Percentiles rank a stretch among this genome's conserved stretches.
Conservation (phyloP, 306 rosid species). For the Trifolium pratense region DNA sequence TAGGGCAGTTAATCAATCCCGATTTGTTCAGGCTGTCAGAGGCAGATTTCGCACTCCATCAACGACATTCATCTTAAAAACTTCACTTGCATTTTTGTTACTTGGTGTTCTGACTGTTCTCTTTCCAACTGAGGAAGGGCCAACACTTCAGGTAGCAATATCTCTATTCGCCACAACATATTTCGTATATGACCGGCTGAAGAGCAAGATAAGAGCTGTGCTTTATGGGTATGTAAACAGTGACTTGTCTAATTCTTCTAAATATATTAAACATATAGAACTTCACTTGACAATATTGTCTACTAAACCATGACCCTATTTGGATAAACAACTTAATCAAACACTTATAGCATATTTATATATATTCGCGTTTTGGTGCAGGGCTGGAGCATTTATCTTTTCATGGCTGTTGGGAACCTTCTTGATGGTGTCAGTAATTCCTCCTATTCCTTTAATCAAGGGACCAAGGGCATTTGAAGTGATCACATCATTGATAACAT, state of each 20-base stretch:
- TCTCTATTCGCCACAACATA: constrained; percentile 84
- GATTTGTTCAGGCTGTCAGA: constrained; percentile 70
- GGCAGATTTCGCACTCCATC: constrained; percentile 85
- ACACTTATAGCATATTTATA: too few relatives aligned
- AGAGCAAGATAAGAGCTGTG: constrained; percentile 72
- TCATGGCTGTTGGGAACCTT: constrained; percentile 98
- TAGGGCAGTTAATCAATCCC: constrained; percentile 79
- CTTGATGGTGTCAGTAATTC: constrained; percentile 96
- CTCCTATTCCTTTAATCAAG: constrained; percentile 72
- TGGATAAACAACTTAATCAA: too few relatives aligned
- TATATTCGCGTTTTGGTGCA: constrained; percentile 53
- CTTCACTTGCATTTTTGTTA: constrained; percentile 65
- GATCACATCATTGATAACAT: constrained; percentile 75
- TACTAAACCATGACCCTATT: not conserved
- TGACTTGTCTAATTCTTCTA: constrained; percentile 28
- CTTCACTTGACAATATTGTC: constrained; percentile 10
- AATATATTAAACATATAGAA: constrained; percentile 10
- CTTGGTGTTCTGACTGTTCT: constrained; percentile 81
- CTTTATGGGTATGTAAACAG: constrained; percentile 78
- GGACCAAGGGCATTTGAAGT: constrained; percentile 92
- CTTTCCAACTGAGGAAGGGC: constrained; percentile 97
- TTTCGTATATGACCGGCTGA: constrained; percentile 76
- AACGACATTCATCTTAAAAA: constrained; percentile 73
- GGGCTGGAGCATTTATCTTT: constrained; percentile 77
- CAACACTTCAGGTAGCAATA: constrained; percentile 91